Conservation (phyloP, 164 flowering plant genomes). For the Chimonanthus praecox region DNA sequence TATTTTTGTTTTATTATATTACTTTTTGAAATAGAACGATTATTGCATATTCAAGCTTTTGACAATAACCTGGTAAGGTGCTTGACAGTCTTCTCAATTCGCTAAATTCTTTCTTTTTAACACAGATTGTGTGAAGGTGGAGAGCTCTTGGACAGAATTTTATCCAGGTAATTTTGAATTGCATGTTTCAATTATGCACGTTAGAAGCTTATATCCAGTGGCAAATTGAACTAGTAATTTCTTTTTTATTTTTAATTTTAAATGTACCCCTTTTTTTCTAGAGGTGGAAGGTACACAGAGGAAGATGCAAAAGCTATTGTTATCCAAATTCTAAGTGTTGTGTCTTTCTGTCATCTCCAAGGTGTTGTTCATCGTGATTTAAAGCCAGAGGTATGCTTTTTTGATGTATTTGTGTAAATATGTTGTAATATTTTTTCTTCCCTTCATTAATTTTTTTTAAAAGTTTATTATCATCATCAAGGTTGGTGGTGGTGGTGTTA, state of each 20-base stretch:
- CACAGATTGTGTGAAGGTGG: slow-evolving; percentile 96
- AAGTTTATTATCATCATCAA: background rate
- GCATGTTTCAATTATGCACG: background rate
- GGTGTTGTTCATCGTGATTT: slow-evolving; percentile 92
- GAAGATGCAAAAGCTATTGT: slow-evolving; percentile 72
- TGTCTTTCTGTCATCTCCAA: slow-evolving; percentile 78
- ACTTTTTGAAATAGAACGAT: too few species aligned
- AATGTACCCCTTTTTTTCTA: slow-evolving; percentile 17
- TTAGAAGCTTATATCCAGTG: background rate
- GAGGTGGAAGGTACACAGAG: slow-evolving; percentile 84
- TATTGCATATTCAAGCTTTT: background rate
- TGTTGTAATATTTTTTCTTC: background rate
- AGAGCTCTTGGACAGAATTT: slow-evolving; percentile 86
- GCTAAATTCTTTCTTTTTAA: slow-evolving; percentile 1
- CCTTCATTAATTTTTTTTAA: background rate
- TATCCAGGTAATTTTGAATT: slow-evolving; percentile 54
- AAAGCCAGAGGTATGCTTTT: slow-evolving; percentile 80
- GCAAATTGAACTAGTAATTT: background rate
- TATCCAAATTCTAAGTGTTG: slow-evolving; percentile 61
- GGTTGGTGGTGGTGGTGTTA: too few species aligned
- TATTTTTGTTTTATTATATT: too few species aligned
- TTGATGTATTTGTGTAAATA: slow-evolving; percentile 7
- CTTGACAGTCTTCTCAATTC: background rate
- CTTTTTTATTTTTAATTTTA: background rate
- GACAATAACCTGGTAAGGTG: background rate